Conservation (phyloP, 371 early-diverging fungal genomes). For the Mucor circinelloides region DNA sequence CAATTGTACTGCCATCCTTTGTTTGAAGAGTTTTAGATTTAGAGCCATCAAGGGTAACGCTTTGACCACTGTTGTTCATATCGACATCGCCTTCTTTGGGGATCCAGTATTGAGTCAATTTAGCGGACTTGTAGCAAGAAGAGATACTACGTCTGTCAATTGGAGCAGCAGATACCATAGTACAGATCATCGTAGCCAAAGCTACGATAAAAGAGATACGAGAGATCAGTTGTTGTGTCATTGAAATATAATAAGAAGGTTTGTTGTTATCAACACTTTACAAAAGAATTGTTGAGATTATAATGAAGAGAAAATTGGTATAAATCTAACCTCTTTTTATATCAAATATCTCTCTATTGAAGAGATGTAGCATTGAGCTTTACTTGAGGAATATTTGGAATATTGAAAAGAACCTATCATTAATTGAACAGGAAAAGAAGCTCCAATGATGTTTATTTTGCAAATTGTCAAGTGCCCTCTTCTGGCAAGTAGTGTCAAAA, state of each 20-base stretch:
- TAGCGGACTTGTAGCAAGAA: conserved; percentile 18
- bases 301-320: background rate
- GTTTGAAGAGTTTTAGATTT: conserved; percentile 13
- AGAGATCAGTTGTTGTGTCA: background rate
- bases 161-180: background rate
- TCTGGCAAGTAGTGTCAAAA: background rate
- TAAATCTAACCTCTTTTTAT: background rate
- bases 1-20: conserved; percentile 15
- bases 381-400: background rate
- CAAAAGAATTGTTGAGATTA: too few species aligned
- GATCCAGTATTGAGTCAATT: conserved; percentile 35
- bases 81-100: conserved; percentile 33
- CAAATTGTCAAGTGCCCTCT: background rate
- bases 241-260: background rate
- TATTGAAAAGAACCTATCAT: background rate
- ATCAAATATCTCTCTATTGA: background rate
- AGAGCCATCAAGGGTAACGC: conserved; percentile 18
- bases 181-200: background rate
- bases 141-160: conserved; percentile 4
- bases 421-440: background rate
- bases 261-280: background rate
- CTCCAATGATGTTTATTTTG: background rate
- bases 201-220: background rate
- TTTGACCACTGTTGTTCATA: conserved; percentile 29
- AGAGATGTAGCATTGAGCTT: background rate